A percentile compares a stretch with the other conserved stretches of the same genome.
phyloP scores from a whole-genome alignment of 139 green algal genomes.

The Pleodorina starrii region DNA sequence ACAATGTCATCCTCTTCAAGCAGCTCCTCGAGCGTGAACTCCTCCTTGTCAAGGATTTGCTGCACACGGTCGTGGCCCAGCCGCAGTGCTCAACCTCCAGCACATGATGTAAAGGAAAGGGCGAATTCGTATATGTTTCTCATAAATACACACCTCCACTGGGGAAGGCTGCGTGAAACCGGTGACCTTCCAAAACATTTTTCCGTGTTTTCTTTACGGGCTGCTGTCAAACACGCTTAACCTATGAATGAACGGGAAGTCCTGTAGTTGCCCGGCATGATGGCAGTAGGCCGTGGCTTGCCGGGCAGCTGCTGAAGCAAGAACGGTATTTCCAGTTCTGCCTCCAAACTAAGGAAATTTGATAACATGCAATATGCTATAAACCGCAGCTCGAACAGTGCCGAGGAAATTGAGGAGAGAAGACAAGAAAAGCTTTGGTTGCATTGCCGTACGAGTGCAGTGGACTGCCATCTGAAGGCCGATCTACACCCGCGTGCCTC shows the following conservation, averaged over 20 bases:
- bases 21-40: conserved; percentile 93
- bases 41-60: conserved; percentile 91
- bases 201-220: background rate
- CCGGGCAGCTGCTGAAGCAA: background rate
- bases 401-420: too few relatives aligned
- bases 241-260: background rate
- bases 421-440: too few relatives aligned
- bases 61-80: conserved; percentile 63
- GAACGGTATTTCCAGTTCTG: conserved; percentile 9
- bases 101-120: background rate
- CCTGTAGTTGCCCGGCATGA: background rate
- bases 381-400: too few relatives aligned
- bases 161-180: conserved; percentile 74
- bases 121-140: background rate
- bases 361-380: too few relatives aligned
- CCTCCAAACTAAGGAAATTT: too few relatives aligned
- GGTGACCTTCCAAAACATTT: conserved; percentile 86
- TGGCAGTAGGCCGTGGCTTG: conserved; percentile 26
- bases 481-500: background rate
- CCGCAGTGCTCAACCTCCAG: background rate
- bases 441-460: too few relatives aligned
- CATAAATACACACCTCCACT: conserved; percentile 62
- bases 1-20: conserved; percentile 96
- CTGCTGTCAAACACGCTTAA: background rate
- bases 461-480: too few relatives aligned